phyloP scores from a whole-genome alignment of 139 green algal species.

The Limnomonas spitsbergensis region DNA sequence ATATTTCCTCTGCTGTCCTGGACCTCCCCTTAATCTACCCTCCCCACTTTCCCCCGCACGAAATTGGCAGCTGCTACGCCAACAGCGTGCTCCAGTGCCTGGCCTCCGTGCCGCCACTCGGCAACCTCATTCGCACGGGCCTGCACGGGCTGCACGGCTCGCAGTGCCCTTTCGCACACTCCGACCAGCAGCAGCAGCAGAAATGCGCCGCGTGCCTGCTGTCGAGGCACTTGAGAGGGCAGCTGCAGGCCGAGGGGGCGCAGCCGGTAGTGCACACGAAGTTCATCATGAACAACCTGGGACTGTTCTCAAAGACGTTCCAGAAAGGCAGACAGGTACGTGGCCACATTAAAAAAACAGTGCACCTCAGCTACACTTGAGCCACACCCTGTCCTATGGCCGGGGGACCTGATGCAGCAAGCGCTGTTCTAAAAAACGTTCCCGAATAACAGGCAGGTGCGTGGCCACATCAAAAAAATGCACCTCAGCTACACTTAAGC shows the following conservation, averaged over 20 bases:
- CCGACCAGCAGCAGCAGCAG: not conserved
- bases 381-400: no score
- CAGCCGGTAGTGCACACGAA: not conserved
- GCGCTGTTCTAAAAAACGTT: conserved; percentile 36
- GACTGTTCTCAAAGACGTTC: conserved; percentile 39
- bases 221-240: conserved; percentile 16
- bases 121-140: conserved; percentile 11
- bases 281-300: conserved; percentile 25
- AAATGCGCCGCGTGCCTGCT: conserved; percentile 59
- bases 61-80: conserved; percentile 87
- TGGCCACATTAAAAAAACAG: no score
- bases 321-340: conserved; percentile 46
- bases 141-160: conserved; percentile 11
- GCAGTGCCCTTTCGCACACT: not conserved
- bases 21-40: no score
- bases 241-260: conserved; percentile 13
- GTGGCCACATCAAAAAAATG: no score
- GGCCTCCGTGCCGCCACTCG: conserved; percentile 79
- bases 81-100: conserved; percentile 94
- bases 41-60: no score
- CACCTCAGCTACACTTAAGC: no score
- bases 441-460: conserved; percentile 45
- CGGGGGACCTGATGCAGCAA: conserved; percentile 19
- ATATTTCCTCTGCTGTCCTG: no score
- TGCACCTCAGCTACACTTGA: no score